Conservation (phyloP, 2,329 filamentous ascomycete genomes). For the Fusarium bactridioides region DNA sequence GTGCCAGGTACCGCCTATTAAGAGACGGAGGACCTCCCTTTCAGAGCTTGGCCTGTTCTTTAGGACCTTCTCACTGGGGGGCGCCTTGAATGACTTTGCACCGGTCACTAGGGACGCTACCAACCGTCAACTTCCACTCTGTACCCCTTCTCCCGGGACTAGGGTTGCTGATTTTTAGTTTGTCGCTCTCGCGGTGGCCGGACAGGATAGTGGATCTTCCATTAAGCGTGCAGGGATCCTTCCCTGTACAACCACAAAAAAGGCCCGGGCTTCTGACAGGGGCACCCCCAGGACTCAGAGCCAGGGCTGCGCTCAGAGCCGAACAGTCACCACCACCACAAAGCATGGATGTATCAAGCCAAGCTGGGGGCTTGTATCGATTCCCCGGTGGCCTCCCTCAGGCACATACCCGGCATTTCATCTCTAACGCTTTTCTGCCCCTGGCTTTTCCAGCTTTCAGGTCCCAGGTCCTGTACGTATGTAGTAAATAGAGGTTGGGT, state of each 20-base stretch:
- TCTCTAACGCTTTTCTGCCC: slow-evolving; percentile 14
- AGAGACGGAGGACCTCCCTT: slow-evolving; percentile 29
- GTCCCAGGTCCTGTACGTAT: not conserved
- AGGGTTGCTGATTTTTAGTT: slow-evolving; percentile 8
- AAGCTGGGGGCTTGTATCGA: slow-evolving; percentile 7
- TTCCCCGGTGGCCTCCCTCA: slow-evolving; percentile 5
- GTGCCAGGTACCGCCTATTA: slow-evolving; percentile 24
- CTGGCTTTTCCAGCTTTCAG: slow-evolving; percentile 22
- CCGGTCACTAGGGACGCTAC: slow-evolving; percentile 10
- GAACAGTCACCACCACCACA: slow-evolving; percentile 1
- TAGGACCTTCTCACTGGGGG: not conserved
- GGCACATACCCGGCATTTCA: slow-evolving; percentile 17
- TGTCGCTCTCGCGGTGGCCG: slow-evolving; percentile 30
- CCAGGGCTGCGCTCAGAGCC: slow-evolving; percentile 24
- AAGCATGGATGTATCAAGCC: slow-evolving; percentile 1
- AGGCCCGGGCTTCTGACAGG: slow-evolving; percentile 25
- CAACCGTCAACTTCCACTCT: slow-evolving; percentile 11
- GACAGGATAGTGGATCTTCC: slow-evolving; percentile 28
- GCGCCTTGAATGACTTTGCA: slow-evolving; percentile 18
- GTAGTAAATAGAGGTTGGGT: not conserved
- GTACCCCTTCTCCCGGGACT: slow-evolving; percentile 27
- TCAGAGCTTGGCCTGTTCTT: slow-evolving; percentile 31
- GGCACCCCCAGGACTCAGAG: slow-evolving; percentile 4
- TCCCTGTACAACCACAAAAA: slow-evolving; percentile 24
- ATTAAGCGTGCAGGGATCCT: slow-evolving; percentile 25